Conservation (phyloP, 768 basidiomycete species). For the Tubosaeta sp. region DNA sequence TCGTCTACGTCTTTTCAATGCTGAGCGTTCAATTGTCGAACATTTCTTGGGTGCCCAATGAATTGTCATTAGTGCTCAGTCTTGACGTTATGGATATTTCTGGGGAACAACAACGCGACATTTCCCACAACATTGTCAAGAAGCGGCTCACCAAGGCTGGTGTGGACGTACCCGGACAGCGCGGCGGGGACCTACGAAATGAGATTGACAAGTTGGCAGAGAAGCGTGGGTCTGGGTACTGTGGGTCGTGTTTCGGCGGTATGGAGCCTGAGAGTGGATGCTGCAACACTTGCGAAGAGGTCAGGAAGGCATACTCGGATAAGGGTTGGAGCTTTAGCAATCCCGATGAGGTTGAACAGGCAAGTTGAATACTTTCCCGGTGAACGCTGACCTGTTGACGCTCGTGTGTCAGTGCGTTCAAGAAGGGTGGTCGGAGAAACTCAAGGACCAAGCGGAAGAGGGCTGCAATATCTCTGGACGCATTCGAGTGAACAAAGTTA, state of each 20-base stretch:
- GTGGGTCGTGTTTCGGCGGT: constrained; percentile 96
- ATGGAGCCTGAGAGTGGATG: constrained; percentile 71
- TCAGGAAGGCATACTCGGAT: constrained; percentile 82
- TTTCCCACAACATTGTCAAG: constrained; percentile 87
- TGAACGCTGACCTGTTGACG: neutral
- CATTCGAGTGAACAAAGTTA: constrained; percentile 94
- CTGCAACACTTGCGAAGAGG: constrained; percentile 95
- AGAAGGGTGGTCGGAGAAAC: constrained; percentile 94
- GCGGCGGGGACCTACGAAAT: constrained; percentile 67
- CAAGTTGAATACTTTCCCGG: constrained; percentile 30
- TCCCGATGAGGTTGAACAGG: constrained; percentile 92
- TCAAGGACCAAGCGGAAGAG: constrained; percentile 88
- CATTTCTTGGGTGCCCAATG: neutral
- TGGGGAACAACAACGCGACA: constrained; percentile 88
- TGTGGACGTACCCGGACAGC: constrained; percentile 49
- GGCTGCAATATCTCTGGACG: constrained; percentile 93
- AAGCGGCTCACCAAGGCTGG: constrained; percentile 67
- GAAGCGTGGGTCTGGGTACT: constrained; percentile 60
- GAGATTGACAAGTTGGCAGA: constrained; percentile 80
- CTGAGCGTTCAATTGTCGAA: neutral
- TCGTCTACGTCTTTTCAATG: neutral
- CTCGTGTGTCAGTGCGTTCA: constrained; percentile 62
- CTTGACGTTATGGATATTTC: constrained; percentile 98
- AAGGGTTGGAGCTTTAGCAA: constrained; percentile 94
- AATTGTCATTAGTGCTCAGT: constrained; percentile 66